phyloP scores from a whole-genome alignment of 257 asterid species.

The Solanum pimpinellifolium region DNA sequence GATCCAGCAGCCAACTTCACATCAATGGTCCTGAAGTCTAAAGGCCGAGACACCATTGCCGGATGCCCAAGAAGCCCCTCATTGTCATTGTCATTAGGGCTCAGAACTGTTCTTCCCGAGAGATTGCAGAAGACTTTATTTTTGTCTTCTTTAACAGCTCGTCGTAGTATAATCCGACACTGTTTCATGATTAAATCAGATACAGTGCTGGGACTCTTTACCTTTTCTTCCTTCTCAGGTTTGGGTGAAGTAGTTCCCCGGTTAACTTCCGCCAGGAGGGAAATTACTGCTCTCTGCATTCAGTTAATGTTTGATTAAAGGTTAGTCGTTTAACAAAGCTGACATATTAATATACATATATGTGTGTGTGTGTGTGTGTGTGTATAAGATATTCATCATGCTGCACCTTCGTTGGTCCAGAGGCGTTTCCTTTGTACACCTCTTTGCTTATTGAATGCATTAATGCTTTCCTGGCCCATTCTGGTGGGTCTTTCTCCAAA shows the following conservation, averaged over 20 bases:
- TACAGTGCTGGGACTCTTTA: slow-evolving; percentile 31
- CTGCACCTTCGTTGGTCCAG: slow-evolving; percentile 97
- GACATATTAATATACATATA: background rate
- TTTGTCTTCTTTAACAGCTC: slow-evolving; percentile 58
- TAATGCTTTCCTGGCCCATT: slow-evolving; percentile 70
- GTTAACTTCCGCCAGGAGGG: slow-evolving; percentile 53
- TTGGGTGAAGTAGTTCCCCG: slow-evolving; percentile 42
- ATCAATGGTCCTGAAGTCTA: slow-evolving; percentile 90
- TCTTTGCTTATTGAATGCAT: slow-evolving; percentile 90
- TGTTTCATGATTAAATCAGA: slow-evolving; percentile 69
- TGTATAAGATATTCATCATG: background rate
- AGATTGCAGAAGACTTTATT: slow-evolving; percentile 86
- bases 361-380: too few relatives aligned
- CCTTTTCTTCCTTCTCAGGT: slow-evolving; percentile 62
- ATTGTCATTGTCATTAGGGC: slow-evolving; percentile 62
- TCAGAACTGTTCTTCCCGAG: slow-evolving; percentile 56
- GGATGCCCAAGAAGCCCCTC: slow-evolving; percentile 88
- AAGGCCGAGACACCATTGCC: slow-evolving; percentile 87
- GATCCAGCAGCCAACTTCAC: slow-evolving; percentile 84
- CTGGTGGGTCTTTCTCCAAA: slow-evolving; percentile 66
- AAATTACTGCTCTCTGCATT: slow-evolving; percentile 78
- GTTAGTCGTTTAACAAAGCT: background rate
- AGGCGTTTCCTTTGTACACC: slow-evolving; percentile 96
- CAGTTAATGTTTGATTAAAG: slow-evolving; percentile 6
- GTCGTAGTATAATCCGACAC: slow-evolving; percentile 77